Evolutionary conservation across 106 monocot genomes (phyloP), one percentile per base, ranked within the genome.

Genomic region (Acorus calamus): DNA sequence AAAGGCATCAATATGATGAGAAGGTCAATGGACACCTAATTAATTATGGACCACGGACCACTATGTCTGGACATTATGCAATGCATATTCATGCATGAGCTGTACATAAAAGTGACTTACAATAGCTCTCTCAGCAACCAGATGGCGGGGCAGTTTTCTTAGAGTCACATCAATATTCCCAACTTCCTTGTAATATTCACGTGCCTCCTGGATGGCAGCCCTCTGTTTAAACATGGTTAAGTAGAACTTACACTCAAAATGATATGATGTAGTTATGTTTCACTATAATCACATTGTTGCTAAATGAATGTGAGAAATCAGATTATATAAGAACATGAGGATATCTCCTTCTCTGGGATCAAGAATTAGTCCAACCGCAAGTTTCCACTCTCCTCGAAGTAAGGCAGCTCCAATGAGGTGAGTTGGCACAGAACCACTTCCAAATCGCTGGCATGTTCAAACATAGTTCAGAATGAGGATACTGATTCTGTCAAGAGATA

Each of bases 311-410:
- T 28, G 28, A 28, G 0, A 28, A 28, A 28, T 28, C 28, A 28
- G 28, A 28, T 28, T 28, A 28, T 28, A 28, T 28, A 28, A 28
- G 28, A 28, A 28, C 57, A 52, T 2, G 70, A 98, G 98, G 98
- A 98, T 98, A 98, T 98, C 98, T 74, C 92, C 92, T 69, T 88
- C 88, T 52, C 88, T 92, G 59, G 98, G 92, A 79, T 92, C 85
- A 77, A 98, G 98, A 81, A 98, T 92, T 70, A 98, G 74, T 4
- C 67, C 68, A 8, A 79, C 83, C 64, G 85, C 83, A 83, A 42
- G 55, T 67, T 83, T 81, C 98, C 98, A 98, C 62, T 98, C 88
- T 72, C 98, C 98, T 55, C 85, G 70, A 66, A 98, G 92, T 59
- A 98, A 85, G 68, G 88, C 78, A 44, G 88, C 85, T 4, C 98